phyloP scores from a whole-genome alignment of 305 asterid genomes.

The Fraxinus platypoda region DNA sequence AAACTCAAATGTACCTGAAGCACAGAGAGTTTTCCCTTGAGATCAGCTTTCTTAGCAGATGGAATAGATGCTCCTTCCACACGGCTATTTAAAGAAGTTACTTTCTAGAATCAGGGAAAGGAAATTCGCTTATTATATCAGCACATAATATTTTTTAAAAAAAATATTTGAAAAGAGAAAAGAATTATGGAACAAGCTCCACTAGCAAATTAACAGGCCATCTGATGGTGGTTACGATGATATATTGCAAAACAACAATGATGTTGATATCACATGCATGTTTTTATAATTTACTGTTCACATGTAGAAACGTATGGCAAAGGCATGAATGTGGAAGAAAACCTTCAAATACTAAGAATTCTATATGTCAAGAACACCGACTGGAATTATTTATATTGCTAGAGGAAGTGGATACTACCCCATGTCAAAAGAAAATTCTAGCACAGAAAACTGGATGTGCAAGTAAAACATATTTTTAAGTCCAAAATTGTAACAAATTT shows the following conservation, averaged over 20 bases:
- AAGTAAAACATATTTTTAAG: not conserved
- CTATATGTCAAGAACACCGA: not conserved
- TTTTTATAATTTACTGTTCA: not conserved
- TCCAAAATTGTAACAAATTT: not conserved
- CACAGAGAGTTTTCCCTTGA: conserved; percentile 63
- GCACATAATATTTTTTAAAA: not conserved
- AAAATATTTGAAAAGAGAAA: not conserved
- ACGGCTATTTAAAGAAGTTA: conserved; percentile 72
- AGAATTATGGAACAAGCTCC: not conserved
- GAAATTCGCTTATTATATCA: conserved; percentile 8
- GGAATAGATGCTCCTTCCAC: conserved; percentile 85
- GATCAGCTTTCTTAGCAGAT: conserved; percentile 78
- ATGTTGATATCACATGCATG: not conserved
- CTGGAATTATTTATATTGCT: not conserved
- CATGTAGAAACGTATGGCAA: not conserved
- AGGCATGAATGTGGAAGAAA: not conserved
- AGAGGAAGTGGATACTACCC: not conserved
- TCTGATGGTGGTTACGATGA: not conserved
- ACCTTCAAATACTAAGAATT: not conserved
- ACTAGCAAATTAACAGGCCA: not conserved
- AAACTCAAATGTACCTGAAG: conserved; percentile 63
- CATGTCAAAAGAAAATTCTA: not conserved
- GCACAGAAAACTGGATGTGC: not conserved
- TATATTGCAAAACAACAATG: not conserved
- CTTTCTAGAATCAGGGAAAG: conserved; percentile 61